Evolutionary conservation across 805 yeast genomes (phyloP).

Genomic region (Danielozyma ontarioensis): DNA sequence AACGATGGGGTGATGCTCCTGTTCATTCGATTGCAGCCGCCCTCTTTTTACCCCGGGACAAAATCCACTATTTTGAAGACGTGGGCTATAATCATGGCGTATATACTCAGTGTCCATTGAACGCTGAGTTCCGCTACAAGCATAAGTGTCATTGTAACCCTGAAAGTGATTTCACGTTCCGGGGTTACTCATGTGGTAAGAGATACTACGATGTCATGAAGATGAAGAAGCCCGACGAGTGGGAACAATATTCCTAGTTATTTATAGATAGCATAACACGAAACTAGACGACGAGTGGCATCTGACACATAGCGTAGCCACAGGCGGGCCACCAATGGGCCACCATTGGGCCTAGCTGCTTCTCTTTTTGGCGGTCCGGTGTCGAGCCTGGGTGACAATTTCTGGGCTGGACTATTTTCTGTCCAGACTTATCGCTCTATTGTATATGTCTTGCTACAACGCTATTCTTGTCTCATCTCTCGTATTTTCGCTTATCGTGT

Average conservation of each 20-base stretch:
- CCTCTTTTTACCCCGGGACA: slow-evolving; percentile 4
- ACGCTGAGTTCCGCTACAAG: slow-evolving; percentile 48
- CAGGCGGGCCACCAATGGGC: too few species aligned
- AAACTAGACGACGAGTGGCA: not conserved
- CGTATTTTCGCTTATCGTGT: too few species aligned
- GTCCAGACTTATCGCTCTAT: not conserved
- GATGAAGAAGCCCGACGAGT: slow-evolving; percentile 24
- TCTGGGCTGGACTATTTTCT: too few species aligned
- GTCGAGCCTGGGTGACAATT: too few species aligned
- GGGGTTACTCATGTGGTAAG: slow-evolving; percentile 28
- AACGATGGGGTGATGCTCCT: slow-evolving; percentile 14
- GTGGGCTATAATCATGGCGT: slow-evolving; percentile 7
- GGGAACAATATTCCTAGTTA: slow-evolving; percentile 17
- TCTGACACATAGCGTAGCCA: too few species aligned
- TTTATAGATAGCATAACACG: not conserved
- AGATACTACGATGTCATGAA: slow-evolving; percentile 27
- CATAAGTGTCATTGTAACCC: slow-evolving; percentile 74
- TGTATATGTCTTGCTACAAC: too few species aligned
- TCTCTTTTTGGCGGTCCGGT: too few species aligned
- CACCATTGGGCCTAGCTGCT: too few species aligned
- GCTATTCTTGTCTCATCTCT: too few species aligned
- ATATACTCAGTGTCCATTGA: slow-evolving; percentile 25
- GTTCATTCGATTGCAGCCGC: slow-evolving; percentile 6
- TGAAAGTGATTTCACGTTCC: slow-evolving; percentile 70
- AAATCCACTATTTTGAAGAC: slow-evolving; percentile 5